Evolutionary conservation across 139 green algal genomes (phyloP).

Genomic region (Chlorella sp.): DNA sequence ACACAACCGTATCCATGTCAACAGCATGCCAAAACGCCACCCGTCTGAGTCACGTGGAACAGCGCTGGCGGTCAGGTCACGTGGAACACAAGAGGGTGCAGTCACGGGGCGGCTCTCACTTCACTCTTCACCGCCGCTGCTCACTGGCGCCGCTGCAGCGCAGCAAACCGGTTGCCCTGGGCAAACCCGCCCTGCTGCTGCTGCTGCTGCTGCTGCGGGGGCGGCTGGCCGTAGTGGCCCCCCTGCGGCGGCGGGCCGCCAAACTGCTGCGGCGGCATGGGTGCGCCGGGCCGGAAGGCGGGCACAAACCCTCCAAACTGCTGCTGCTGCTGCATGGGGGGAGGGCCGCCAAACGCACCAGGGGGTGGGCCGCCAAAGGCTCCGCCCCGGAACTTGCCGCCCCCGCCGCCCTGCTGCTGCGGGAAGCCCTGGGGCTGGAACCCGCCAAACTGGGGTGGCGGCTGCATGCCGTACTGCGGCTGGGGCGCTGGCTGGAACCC

Average conservation of each 20-base stretch:
- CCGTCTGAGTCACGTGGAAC: no score
- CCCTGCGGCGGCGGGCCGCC: neutral
- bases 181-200: constrained; percentile 11
- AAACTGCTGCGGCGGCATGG: neutral
- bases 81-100: no score
- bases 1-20: neutral
- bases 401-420: neutral
- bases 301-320: neutral
- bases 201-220: constrained; percentile 19
- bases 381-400: constrained; percentile 12
- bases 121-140: neutral
- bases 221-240: neutral
- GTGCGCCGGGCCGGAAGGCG: neutral
- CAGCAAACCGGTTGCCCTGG: constrained; percentile 19
- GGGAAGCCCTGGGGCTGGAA: neutral
- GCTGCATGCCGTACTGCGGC: constrained; percentile 3
- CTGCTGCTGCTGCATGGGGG: neutral
- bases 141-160: constrained; percentile 35
- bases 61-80: no score
- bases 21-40: no score
- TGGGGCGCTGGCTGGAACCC: no score
- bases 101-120: no score
- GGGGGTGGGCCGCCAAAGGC: constrained; percentile 8
- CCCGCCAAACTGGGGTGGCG: neutral
- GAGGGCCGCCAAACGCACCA: neutral